These are phyloP conservation scores for Kwoniella heveanensis DNA, from an alignment of 768 basidiomycete species.

Conservation along the genomic window DNA sequence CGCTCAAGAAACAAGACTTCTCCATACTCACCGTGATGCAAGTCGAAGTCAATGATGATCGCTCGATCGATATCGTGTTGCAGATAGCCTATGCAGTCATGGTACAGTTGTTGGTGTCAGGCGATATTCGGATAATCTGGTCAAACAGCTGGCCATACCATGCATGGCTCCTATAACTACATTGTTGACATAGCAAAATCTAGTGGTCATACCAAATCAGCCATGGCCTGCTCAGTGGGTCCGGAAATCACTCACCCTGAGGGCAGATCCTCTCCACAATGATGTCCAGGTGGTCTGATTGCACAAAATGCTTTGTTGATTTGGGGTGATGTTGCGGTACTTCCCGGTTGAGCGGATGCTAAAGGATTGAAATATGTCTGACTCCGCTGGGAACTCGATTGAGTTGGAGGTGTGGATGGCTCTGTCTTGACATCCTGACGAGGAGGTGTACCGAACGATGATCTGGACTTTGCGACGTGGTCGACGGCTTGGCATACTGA, in stretches of 20 bases:
- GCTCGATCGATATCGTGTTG: slow-evolving; percentile 74
- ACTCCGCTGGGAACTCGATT: neutral
- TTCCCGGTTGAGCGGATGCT: neutral
- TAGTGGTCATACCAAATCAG: slow-evolving; percentile 6
- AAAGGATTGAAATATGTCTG: neutral
- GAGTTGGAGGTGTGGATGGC: slow-evolving; percentile 32
- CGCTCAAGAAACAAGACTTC: neutral
- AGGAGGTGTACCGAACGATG: slow-evolving; percentile 2
- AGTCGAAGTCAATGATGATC: slow-evolving; percentile 87
- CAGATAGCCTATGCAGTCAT: slow-evolving; percentile 67
- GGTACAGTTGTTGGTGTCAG: too few species aligned
- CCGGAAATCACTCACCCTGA: slow-evolving; percentile 67
- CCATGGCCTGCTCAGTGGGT: neutral
- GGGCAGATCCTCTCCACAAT: slow-evolving; percentile 86
- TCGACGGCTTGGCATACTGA: slow-evolving; percentile 85
- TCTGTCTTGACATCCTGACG: neutral
- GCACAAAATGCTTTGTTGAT: slow-evolving; percentile 70
- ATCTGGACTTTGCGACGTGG: slow-evolving; percentile 56
- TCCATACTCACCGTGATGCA: slow-evolving; percentile 71
- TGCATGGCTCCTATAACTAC: slow-evolving; percentile 87
- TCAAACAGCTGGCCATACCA: slow-evolving; percentile 60
- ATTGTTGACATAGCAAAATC: slow-evolving; percentile 93
- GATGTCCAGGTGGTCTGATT: slow-evolving; percentile 88
- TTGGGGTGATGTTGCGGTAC: neutral
- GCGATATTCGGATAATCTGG: neutral